Percentiles rank a stretch among this genome's conserved stretches.
phyloP scores from a whole-genome alignment of 495 filamentous ascomycete species.

The Daldinia caldariorum region DNA sequence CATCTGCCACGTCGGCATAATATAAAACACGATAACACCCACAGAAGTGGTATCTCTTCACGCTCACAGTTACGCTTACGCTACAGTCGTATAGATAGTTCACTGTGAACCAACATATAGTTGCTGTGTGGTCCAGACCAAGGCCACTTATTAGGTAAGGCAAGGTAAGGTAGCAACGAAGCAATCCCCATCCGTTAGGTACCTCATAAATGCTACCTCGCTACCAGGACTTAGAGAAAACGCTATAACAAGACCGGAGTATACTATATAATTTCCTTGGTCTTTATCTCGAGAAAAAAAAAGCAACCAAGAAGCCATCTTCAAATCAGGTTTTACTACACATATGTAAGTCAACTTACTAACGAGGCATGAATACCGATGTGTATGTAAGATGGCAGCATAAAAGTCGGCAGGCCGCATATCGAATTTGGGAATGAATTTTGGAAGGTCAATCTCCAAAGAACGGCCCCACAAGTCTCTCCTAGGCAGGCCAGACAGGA shows the following conservation, averaged over 20 bases:
- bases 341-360: too few species aligned
- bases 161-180: not conserved
- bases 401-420: not conserved
- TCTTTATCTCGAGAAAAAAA: not conserved
- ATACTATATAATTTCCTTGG: not conserved
- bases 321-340: not conserved
- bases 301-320: not conserved
- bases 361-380: too few species aligned
- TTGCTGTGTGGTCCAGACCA: not conserved
- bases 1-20: not conserved
- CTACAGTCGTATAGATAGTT: not conserved
- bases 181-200: not conserved
- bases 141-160: not conserved
- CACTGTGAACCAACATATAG: not conserved
- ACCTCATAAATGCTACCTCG: not conserved
- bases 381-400: not conserved
- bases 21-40: not conserved
- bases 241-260: not conserved
- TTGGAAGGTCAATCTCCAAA: not conserved
- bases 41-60: not conserved
- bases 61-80: not conserved
- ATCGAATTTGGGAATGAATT: not conserved
- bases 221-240: not conserved
- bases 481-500: not conserved
- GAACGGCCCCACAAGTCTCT: not conserved